phyloP scores from a whole-genome alignment of 768 basidiomycete species.

The Dictyophora rubrovolvata region DNA sequence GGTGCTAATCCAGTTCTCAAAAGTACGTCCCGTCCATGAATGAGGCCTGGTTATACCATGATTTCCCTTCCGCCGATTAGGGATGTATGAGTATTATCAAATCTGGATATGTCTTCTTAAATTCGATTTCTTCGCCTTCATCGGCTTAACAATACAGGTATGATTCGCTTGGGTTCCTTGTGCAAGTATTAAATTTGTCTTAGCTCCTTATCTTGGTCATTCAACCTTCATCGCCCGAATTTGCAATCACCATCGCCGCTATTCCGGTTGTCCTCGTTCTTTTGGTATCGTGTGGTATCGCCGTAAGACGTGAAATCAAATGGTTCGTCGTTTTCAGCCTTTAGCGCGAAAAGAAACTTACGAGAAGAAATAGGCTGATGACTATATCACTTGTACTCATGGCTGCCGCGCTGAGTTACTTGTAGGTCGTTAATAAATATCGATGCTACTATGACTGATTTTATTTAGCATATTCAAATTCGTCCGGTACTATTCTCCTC shows the following conservation, averaged over 20 bases:
- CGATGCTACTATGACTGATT: not conserved
- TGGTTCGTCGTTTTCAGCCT: conserved; percentile 34
- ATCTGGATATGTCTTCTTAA: conserved; percentile 81
- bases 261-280: conserved; percentile 69
- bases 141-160: conserved; percentile 84
- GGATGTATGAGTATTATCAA: conserved; percentile 84
- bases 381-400: conserved; percentile 59
- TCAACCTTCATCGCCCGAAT: conserved; percentile 53
- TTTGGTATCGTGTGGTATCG: conserved; percentile 52
- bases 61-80: conserved; percentile 24
- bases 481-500: conserved; percentile 68
- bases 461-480: conserved; percentile 54
- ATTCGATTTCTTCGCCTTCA: conserved; percentile 84
- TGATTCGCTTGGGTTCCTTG: conserved; percentile 4
- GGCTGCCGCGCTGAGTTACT: conserved; percentile 68
- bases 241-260: conserved; percentile 72
- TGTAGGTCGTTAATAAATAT: not conserved
- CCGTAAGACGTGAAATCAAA: conserved; percentile 74
- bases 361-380: conserved; percentile 48
- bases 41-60: conserved; percentile 2
- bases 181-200: not conserved
- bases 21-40: conserved; percentile 34
- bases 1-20: conserved; percentile 81
- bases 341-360: not conserved
- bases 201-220: conserved; percentile 79